Base-by-base conservation (phyloP, 1,284 basidiomycete genomes). In the Schizophyllum commune region DNA sequence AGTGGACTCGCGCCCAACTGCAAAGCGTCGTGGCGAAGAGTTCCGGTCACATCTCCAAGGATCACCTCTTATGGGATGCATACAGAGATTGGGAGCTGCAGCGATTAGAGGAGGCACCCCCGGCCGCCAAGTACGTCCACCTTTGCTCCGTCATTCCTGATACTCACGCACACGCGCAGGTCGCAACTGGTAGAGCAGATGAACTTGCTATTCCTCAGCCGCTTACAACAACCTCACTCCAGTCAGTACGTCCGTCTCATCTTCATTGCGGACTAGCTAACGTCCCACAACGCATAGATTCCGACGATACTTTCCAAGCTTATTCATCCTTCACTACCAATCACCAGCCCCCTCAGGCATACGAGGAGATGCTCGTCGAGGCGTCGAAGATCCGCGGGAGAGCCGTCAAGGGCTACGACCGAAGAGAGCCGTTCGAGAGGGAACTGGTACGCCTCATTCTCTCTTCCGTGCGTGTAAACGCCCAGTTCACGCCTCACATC, bases 301-400 rank as follows among this genome's bases (percentile, higher is more conserved):
- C 88, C 59, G 89, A 92, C 51, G 83, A 89, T 19, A 95, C 93
- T 0, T 88, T 89, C 61, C 85, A 92, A 67, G 78, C 83, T 1
- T 97, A 95, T 71, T 96, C 94, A 1, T 83, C 87, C 0, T 96
- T 96, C 73, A 91, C 92, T 19, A 92, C 92, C 0, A 81, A 83
- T 52, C 81, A 89, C 72, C 84, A 85, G 62, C 80, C 86, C n/a
- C 78, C 88, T 0, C 74, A 82, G 17, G 81, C 88, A 60, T 98
- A 98, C 69, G 93, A 96, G 70, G 69, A 75, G 0, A 74, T 88
- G 7, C 80, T 97, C 54, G 82, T 96, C 17, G 72, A 82, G 1
- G 92, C 91, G 1, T 92, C 92, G 22, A 89, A 90, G 71, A 72
- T 80, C 34, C 83, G 86, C 20, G 75, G 82, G 17, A 77, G 78